A percentile compares a stretch with the other conserved stretches of the same genome.
These are phyloP conservation scores for Notholithocarpus densiflorus DNA, from an alignment of 306 rosid species.

Conservation along the genomic window DNA sequence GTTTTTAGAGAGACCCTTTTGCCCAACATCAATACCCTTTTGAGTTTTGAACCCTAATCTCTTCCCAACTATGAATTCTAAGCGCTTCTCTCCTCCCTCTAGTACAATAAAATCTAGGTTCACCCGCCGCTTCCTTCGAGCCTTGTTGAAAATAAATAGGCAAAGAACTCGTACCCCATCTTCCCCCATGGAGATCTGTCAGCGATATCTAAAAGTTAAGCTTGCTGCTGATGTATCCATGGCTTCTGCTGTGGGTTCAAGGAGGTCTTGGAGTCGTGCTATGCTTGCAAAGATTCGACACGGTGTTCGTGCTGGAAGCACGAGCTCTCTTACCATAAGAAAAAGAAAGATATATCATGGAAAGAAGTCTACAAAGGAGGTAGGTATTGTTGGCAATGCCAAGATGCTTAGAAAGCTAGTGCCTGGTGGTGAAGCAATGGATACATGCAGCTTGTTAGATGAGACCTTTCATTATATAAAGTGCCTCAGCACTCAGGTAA, in stretches of 20 bases:
- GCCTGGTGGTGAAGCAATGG: constrained; percentile 43
- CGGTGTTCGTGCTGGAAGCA: too few species aligned
- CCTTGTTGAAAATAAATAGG: constrained; percentile 20
- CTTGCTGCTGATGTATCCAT: constrained; percentile 33
- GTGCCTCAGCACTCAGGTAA: constrained; percentile 45
- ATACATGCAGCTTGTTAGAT: constrained; percentile 30
- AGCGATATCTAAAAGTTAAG: constrained; percentile 14
- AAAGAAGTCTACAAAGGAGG: background rate
- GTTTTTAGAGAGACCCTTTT: too few species aligned
- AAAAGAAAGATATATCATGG: background rate
- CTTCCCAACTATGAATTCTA: background rate
- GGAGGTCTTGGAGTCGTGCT: constrained; percentile 35
- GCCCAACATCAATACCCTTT: too few species aligned
- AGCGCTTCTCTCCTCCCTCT: constrained; percentile 11
- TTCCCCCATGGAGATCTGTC: constrained; percentile 25
- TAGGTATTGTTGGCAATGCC: constrained; percentile 2
- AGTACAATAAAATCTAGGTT: constrained; percentile 24
- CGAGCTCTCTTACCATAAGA: background rate
- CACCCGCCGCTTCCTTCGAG: constrained; percentile 12
- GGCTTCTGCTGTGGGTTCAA: constrained; percentile 31
- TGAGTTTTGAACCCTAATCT: background rate
- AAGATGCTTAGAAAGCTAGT: constrained; percentile 27
- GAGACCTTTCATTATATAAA: constrained; percentile 40
- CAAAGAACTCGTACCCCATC: background rate
- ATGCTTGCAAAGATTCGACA: constrained; percentile 22